Base-by-base conservation (phyloP, 768 basidiomycete species). In the Tubosaeta sp. region DNA sequence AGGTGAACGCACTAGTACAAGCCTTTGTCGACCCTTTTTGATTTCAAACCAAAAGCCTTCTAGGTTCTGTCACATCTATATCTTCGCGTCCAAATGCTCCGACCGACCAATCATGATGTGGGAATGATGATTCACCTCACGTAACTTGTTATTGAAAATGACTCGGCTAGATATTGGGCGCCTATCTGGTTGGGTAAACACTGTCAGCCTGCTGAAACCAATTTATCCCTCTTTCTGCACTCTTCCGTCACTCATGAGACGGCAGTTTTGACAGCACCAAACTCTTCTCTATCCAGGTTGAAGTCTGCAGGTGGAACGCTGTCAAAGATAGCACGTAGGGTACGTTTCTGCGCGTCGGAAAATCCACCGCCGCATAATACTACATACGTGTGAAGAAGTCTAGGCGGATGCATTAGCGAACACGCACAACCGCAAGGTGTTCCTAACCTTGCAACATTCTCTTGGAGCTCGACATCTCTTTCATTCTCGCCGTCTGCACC, bases 401-500 rank as follows among this genome's bases (percentile, higher is more conserved):
- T 83, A 27, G 42, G 7, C 30, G 31, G 27, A 47, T 27, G 22
- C 13, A 41, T 58, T 32, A 54, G 32, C 30, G 14, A 50, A 38
- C 19, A 30, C 18, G 45, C 25, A 21, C 14, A 30, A 27, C 3
- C 9, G 4, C 32, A 30, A 40, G 14, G 24, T 14, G 18, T 35
- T 6, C 11, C 11, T 45, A 45, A 81, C 82, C 77, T 74, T 18
- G 83, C 56, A 2, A 79, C 64, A 56, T 84, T 86, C 64, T 87
- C 87, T 65, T 83, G 81, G 34, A 83, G 83, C 48, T 86, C 82
- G 3, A 61, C 60, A 63, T 88, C 88, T 9, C 70, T 79, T n/a
- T 71, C 71, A 38, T 70, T 69, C 52, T 88, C 86, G 16, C 86
- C 87, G 59, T 89, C 84, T 6, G 71, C 74, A 0, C 87, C 88